phyloP scores from a whole-genome alignment of 1,284 basidiomycete genomes.

The Naganishia sp. region DNA sequence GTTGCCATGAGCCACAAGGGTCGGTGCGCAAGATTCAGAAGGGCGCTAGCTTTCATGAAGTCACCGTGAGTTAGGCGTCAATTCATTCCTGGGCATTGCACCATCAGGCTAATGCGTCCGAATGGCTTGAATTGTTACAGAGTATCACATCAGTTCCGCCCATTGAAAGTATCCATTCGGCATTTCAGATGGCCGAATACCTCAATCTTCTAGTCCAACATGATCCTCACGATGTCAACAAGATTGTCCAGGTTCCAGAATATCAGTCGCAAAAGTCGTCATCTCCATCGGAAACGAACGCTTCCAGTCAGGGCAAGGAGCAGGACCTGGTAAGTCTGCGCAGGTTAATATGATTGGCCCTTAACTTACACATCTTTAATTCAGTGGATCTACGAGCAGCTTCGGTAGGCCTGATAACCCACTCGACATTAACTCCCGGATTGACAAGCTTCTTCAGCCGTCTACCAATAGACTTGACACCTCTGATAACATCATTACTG shows the following conservation, averaged over 20 bases:
- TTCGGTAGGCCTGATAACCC: constrained; percentile 63
- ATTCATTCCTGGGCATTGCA: background rate
- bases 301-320: constrained; percentile 24
- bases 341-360: constrained; percentile 34
- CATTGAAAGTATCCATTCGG: constrained; percentile 28
- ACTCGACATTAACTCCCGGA: constrained; percentile 3
- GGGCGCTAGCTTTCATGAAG: constrained; percentile 25
- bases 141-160: constrained; percentile 20
- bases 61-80: constrained; percentile 8
- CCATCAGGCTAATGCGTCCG: background rate
- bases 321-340: constrained; percentile 33
- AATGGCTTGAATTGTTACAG: background rate
- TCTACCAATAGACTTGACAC: constrained; percentile 86
- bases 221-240: constrained; percentile 83
- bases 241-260: constrained; percentile 73
- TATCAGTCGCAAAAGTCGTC: constrained; percentile 40
- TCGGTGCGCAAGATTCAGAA: constrained; percentile 11
- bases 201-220: constrained; percentile 80
- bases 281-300: constrained; percentile 2
- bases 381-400: constrained; percentile 91
- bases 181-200: constrained; percentile 63
- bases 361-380: constrained; percentile 47
- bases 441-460: constrained; percentile 60
- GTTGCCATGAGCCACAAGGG: background rate
- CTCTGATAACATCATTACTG: constrained; percentile 82